These are phyloP conservation scores for Sedum album DNA, from an alignment of 164 flowering plant species.

Conservation along the genomic window DNA sequence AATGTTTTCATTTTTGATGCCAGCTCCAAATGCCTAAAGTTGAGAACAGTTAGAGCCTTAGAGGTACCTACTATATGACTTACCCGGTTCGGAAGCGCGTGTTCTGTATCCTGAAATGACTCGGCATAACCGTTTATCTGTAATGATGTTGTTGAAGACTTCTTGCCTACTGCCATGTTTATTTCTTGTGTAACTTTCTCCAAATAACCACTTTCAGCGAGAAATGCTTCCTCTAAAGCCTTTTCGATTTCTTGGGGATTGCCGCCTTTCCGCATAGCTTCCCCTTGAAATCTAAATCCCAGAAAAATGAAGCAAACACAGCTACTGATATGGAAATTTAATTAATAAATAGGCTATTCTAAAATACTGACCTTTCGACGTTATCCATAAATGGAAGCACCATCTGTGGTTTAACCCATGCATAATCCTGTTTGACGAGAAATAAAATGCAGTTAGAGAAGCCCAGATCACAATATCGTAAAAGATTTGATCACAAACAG, in stretches of 20 bases:
- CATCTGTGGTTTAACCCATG: conserved; percentile 81
- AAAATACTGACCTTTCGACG: conserved; percentile 57
- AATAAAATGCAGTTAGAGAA: conserved; percentile 5
- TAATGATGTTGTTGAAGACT: not conserved
- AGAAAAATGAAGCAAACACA: conserved; percentile 3
- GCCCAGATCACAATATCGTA: conserved; percentile 5
- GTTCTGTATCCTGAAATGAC: conserved; percentile 54
- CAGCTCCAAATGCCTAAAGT: not conserved
- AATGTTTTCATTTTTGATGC: not conserved
- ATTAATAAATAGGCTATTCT: too few relatives aligned
- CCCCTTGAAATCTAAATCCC: conserved; percentile 68
- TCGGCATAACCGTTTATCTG: conserved; percentile 49
- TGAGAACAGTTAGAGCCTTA: not conserved
- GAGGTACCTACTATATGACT: conserved; percentile 14
- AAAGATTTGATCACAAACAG: conserved; percentile 7
- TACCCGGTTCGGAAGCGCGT: conserved; percentile 41
- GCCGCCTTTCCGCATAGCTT: conserved; percentile 45
- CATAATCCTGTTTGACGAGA: conserved; percentile 67
- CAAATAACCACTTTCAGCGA: conserved; percentile 68
- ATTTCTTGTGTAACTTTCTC: conserved; percentile 35
- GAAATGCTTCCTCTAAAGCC: conserved; percentile 88
- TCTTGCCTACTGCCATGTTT: conserved; percentile 32
- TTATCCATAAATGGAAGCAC: conserved; percentile 74
- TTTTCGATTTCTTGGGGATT: conserved; percentile 52
- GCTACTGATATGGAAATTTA: not conserved